Conservation (phyloP, 1,139 yeast species). For the Arxiozyma heterogenica region DNA sequence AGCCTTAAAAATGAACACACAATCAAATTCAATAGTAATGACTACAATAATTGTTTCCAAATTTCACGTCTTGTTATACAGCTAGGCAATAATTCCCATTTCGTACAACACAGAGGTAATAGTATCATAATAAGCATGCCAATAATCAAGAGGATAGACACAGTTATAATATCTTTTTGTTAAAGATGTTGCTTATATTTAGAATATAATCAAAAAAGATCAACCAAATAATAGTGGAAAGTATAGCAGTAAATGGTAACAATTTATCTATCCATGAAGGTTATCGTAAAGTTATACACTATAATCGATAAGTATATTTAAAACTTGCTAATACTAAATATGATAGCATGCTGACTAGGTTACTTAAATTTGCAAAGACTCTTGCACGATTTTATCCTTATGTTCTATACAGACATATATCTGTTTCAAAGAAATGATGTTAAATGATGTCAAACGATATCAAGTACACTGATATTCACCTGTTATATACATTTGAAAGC, state of each 20-base stretch:
- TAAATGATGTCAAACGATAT: too few relatives aligned
- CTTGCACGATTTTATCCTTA: background rate
- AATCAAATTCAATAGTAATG: slow-evolving; percentile 46
- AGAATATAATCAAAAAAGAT: slow-evolving; percentile 8
- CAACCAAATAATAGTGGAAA: slow-evolving; percentile 8
- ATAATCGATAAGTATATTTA: background rate
- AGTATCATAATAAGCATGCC: slow-evolving; percentile 52
- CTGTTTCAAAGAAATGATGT: too few relatives aligned
- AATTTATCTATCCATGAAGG: slow-evolving; percentile 7
- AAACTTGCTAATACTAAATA: background rate
- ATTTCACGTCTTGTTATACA: slow-evolving; percentile 24
- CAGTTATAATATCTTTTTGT: slow-evolving; percentile 7
- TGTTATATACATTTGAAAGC: too few relatives aligned
- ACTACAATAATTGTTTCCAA: slow-evolving; percentile 34
- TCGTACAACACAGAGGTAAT: slow-evolving; percentile 48
- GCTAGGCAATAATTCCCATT: slow-evolving; percentile 38
- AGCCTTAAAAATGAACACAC: slow-evolving; percentile 51
- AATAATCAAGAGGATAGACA: slow-evolving; percentile 40
- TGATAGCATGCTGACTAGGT: background rate
- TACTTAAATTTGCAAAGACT: too few relatives aligned
- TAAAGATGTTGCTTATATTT: slow-evolving; percentile 6
- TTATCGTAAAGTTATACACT: slow-evolving; percentile 1
- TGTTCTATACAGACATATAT: too few relatives aligned
- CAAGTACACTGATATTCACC: too few relatives aligned
- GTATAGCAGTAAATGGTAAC: slow-evolving; percentile 9